Conservation (phyloP, 1,139 yeast genomes). For the Pichia sp. region DNA sequence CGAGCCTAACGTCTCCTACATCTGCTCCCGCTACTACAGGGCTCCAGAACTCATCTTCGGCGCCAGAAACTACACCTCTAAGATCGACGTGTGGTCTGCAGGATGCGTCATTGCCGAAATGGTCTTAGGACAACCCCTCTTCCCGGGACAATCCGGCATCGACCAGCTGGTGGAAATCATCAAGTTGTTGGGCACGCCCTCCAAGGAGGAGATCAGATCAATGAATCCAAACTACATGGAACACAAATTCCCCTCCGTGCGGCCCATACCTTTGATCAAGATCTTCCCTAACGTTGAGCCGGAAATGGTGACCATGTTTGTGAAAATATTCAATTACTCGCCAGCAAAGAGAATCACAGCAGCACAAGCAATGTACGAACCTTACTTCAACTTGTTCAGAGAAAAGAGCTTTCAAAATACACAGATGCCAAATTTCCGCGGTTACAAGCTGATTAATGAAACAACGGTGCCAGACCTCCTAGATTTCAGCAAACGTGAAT, state of each 20-base stretch:
- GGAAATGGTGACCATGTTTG: slow-evolving; percentile 62
- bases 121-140: slow-evolving; percentile 89
- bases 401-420: slow-evolving; percentile 38
- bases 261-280: slow-evolving; percentile 83
- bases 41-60: slow-evolving; percentile 87
- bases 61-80: slow-evolving; percentile 66
- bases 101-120: slow-evolving; percentile 98
- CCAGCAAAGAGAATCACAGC: slow-evolving; percentile 71
- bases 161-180: slow-evolving; percentile 97
- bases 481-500: slow-evolving; percentile 30
- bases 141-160: slow-evolving; percentile 97
- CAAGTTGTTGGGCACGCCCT: slow-evolving; percentile 92
- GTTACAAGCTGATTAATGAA: slow-evolving; percentile 23
- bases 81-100: slow-evolving; percentile 96
- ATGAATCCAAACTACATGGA: slow-evolving; percentile 99
- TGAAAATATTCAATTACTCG: slow-evolving; percentile 64
- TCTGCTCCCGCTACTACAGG: slow-evolving; percentile 92
- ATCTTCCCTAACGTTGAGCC: slow-evolving; percentile 66
- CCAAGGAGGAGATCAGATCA: slow-evolving; percentile 83
- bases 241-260: slow-evolving; percentile 93
- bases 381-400: slow-evolving; percentile 74
- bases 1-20: slow-evolving; percentile 93
- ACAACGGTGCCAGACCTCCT: slow-evolving; percentile 28
- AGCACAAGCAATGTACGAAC: slow-evolving; percentile 61
- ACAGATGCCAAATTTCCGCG: slow-evolving; percentile 29